Conservation (phyloP, 495 filamentous ascomycete genomes). For the Penicillium nucicola region DNA sequence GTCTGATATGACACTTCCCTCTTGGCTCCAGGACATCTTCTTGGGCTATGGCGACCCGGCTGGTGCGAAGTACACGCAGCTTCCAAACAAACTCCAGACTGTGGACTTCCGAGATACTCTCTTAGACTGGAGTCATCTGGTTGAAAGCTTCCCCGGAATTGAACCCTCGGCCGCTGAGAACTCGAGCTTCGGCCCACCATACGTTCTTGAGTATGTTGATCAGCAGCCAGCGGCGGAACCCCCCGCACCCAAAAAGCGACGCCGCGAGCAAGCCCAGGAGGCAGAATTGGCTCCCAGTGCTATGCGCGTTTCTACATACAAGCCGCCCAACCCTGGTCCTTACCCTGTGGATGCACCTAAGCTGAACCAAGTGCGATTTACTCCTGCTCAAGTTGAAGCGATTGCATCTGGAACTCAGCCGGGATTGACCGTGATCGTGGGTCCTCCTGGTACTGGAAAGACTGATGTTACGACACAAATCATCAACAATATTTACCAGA, state of each 20-base stretch:
- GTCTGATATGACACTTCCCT: constrained; percentile 79
- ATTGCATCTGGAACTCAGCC: constrained; percentile 94
- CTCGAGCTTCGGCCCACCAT: constrained; percentile 81
- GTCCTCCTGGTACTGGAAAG: constrained; percentile 95
- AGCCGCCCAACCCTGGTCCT: constrained; percentile 83
- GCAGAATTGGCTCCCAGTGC: constrained; percentile 57
- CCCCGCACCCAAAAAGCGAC: constrained; percentile 76
- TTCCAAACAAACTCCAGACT: constrained; percentile 71
- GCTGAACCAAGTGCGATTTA: constrained; percentile 82
- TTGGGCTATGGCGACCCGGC: constrained; percentile 92
- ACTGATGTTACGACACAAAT: constrained; percentile 98
- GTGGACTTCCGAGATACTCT: constrained; percentile 94
- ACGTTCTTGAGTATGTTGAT: constrained; percentile 67
- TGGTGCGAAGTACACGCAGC: constrained; percentile 77
- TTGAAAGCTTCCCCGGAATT: constrained; percentile 81
- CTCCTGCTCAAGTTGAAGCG: constrained; percentile 84
- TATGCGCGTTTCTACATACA: constrained; percentile 85
- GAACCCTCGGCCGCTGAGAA: constrained; percentile 68
- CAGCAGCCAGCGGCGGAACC: constrained; percentile 38
- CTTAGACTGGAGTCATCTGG: constrained; percentile 89
- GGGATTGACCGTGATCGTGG: constrained; percentile 90
- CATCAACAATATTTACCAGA: constrained; percentile 98
- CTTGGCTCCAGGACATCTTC: constrained; percentile 96
- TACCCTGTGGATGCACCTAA: constrained; percentile 88
- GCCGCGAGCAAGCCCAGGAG: constrained; percentile 67